phyloP scores from a whole-genome alignment of 83 land plant genomes.

The Diphasiastrum complanatum region DNA sequence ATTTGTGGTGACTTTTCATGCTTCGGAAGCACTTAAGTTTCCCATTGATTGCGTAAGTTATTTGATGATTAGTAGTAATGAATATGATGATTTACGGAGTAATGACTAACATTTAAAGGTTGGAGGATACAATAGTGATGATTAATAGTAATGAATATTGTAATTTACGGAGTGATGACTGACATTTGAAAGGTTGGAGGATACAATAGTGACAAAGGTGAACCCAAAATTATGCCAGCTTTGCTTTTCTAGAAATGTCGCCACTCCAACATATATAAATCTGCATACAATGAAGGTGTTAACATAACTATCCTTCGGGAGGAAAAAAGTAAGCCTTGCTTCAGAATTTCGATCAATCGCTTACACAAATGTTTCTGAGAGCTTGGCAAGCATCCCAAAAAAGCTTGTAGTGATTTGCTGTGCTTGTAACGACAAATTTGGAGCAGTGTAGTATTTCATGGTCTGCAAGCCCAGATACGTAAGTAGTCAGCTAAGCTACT shows the following conservation, averaged over 20 bases:
- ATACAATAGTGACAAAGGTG: constrained; percentile 37
- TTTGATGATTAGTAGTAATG: too few relatives aligned
- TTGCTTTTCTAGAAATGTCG: constrained; percentile 30
- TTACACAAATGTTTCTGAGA: constrained; percentile 42
- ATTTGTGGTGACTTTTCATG: constrained; percentile 20
- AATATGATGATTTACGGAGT: too few relatives aligned
- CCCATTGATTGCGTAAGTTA: constrained; percentile 9
- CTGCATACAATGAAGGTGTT: constrained; percentile 16
- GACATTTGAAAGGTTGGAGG: constrained; percentile 17
- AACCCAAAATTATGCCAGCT: constrained; percentile 41
- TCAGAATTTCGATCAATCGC: constrained; percentile 5
- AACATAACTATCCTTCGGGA: not conserved
- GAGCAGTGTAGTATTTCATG: constrained; percentile 37
- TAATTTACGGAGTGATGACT: not conserved
- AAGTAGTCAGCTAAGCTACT: not conserved
- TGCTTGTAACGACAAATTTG: constrained; percentile 31
- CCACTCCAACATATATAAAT: constrained; percentile 37
- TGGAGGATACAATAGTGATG: too few relatives aligned
- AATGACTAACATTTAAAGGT: too few relatives aligned
- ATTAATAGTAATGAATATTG: too few relatives aligned
- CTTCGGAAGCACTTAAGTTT: constrained; percentile 29
- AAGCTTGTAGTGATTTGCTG: constrained; percentile 31
- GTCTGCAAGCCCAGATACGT: constrained; percentile 1
- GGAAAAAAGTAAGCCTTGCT: not conserved
- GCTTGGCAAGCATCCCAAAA: constrained; percentile 35